Percentiles rank a stretch among this genome's conserved stretches.
These are phyloP conservation scores for Triticum urartu DNA, from an alignment of 176 grass and related monocot species.

Conservation along the genomic window DNA sequence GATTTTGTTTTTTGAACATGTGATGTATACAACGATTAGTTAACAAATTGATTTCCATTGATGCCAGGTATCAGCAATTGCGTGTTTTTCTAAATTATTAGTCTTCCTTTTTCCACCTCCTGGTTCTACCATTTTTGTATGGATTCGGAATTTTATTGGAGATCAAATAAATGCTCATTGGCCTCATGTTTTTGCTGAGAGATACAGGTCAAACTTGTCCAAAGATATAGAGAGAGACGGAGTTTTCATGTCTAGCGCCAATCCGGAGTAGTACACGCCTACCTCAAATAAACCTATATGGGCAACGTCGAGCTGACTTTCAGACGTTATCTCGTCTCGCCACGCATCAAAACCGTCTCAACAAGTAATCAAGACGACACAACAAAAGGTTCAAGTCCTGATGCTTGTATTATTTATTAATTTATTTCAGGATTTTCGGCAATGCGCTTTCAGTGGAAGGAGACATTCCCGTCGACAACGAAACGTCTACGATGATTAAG, in stretches of 20 bases:
- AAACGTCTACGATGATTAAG: too few species aligned
- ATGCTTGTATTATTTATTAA: too few species aligned
- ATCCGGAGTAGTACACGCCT: not conserved
- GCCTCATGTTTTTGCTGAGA: not conserved
- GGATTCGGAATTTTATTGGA: not conserved
- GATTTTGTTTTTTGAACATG: too few species aligned
- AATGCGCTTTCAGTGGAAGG: too few species aligned
- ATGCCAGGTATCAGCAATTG: not conserved
- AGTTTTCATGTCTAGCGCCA: not conserved
- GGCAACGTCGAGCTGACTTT: slow-evolving; percentile 24
- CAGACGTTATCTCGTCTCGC: not conserved
- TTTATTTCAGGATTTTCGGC: too few species aligned
- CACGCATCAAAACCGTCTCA: not conserved
- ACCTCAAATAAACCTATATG: slow-evolving; percentile 15
- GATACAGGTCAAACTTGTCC: slow-evolving; percentile 35
- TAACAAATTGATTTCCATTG: not conserved
- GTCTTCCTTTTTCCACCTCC: not conserved
- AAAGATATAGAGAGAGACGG: not conserved
- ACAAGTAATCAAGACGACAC: not conserved
- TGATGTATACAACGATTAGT: too few species aligned
- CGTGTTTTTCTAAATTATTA: too few species aligned
- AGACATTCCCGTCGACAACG: too few species aligned
- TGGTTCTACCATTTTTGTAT: not conserved
- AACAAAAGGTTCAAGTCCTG: too few species aligned
- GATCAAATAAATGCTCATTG: not conserved